Conservation (phyloP, 768 basidiomycete species). For the Rubroboletus satanas region DNA sequence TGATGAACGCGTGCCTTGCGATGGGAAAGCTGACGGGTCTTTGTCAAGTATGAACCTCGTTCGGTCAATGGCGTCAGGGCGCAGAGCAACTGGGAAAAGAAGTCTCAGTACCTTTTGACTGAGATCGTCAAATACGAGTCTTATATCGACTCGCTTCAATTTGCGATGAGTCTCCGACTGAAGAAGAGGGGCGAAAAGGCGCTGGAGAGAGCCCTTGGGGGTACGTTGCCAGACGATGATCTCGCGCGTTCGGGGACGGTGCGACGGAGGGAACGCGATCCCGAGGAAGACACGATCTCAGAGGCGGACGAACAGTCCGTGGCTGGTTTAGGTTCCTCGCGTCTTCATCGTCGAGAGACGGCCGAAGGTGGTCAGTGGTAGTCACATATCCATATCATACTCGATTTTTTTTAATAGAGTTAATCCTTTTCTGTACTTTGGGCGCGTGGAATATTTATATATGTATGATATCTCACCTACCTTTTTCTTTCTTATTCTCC, state of each 20-base stretch:
- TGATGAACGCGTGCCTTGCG: too few species aligned
- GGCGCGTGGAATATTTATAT: constrained; percentile 29
- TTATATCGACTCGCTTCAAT: constrained; percentile 86
- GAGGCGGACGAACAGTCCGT: constrained; percentile 42
- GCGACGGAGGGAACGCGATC: constrained; percentile 39
- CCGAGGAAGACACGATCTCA: constrained; percentile 45
- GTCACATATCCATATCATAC: constrained; percentile 24
- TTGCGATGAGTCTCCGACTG: constrained; percentile 78
- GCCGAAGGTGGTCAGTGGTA: constrained; percentile 35
- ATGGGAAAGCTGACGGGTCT: too few species aligned
- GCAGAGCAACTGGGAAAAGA: constrained; percentile 88
- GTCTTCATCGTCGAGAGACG: constrained; percentile 41
- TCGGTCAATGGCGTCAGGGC: constrained; percentile 74
- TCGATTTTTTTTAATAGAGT: constrained; percentile 17
- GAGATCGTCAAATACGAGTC: constrained; percentile 96
- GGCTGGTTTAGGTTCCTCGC: constrained; percentile 27
- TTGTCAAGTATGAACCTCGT: constrained; percentile 61
- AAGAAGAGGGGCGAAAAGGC: constrained; percentile 90
- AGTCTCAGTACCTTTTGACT: constrained; percentile 80
- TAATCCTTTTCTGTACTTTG: neutral
- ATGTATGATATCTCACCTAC: constrained; percentile 30
- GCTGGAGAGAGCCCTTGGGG: constrained; percentile 54
- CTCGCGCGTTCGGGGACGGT: constrained; percentile 28
- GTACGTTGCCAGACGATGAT: constrained; percentile 30
- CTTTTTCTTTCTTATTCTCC: constrained; percentile 2